A percentile compares a stretch with the other conserved stretches of the same genome.
These are phyloP conservation scores for Remersonia thermophila DNA, from an alignment of 2,329 filamentous ascomycete genomes.

Conservation along the genomic window DNA sequence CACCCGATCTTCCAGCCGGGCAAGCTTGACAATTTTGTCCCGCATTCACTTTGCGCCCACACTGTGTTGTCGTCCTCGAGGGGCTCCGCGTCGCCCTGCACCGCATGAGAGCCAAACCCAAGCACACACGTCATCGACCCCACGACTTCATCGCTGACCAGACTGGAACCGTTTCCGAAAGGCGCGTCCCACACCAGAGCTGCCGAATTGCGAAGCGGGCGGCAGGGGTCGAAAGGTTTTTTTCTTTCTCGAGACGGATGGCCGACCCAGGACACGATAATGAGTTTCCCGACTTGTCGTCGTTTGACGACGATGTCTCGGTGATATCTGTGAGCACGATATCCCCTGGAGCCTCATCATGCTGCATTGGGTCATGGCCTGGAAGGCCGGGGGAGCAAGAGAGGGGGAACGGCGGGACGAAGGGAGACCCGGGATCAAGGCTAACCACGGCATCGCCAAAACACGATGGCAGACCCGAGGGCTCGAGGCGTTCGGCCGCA, in stretches of 20 bases:
- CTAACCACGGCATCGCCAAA: constrained; percentile 10
- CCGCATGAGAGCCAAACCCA: background rate
- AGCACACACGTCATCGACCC: background rate
- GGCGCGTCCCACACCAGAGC: background rate
- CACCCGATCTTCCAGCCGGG: background rate
- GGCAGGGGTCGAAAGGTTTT: constrained; percentile 2
- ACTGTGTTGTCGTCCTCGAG: constrained; percentile 2
- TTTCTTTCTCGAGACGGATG: constrained; percentile 13
- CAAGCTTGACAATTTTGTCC: constrained; percentile 6
- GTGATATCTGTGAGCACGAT: constrained; percentile 16
- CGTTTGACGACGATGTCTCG: constrained; percentile 18
- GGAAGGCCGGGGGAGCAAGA: background rate
- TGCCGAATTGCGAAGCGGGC: background rate
- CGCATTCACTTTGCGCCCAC: background rate
- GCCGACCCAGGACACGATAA: constrained; percentile 17
- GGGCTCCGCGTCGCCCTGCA: constrained; percentile 2
- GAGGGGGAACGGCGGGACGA: background rate
- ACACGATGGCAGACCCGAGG: constrained; percentile 55
- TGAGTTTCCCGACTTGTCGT: constrained; percentile 18
- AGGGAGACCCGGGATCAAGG: background rate
- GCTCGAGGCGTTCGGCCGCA: constrained; percentile 83
- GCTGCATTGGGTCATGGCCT: background rate
- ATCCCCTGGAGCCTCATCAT: no score
- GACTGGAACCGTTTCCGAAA: background rate
- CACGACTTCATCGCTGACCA: background rate